Conservation (phyloP, 1,284 basidiomycete species). For the Cutaneotrichosporon daszewskae region DNA sequence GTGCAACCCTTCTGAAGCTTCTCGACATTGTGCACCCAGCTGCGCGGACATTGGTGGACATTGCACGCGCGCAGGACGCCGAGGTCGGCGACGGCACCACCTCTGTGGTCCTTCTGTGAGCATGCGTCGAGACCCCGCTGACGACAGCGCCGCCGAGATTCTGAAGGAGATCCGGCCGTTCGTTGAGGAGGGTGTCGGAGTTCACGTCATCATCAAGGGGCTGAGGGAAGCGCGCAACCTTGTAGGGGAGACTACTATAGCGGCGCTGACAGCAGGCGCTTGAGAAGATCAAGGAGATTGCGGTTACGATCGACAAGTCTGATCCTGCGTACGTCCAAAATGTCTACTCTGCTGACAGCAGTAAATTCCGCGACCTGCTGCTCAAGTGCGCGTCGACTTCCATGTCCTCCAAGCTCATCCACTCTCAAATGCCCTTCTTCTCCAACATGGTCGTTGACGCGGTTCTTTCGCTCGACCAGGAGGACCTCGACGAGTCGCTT, state of each 20-base stretch:
- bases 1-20: slow-evolving; percentile 93
- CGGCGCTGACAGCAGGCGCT: slow-evolving; percentile 58
- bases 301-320: slow-evolving; percentile 83
- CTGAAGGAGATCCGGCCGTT: slow-evolving; percentile 87
- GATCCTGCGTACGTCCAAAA: slow-evolving; percentile 63
- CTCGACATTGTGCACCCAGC: slow-evolving; percentile 97
- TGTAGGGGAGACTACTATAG: slow-evolving; percentile 51
- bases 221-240: slow-evolving; percentile 82
- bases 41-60: slow-evolving; percentile 92
- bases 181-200: slow-evolving; percentile 95
- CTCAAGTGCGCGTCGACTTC: slow-evolving; percentile 96
- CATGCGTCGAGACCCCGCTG: not conserved
- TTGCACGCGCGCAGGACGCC: slow-evolving; percentile 95
- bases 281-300: slow-evolving; percentile 80
- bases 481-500: slow-evolving; percentile 89
- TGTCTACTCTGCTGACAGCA: slow-evolving; percentile 36
- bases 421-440: slow-evolving; percentile 98
- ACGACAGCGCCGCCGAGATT: slow-evolving; percentile 70
- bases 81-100: slow-evolving; percentile 99
- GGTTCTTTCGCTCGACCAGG: slow-evolving; percentile 84
- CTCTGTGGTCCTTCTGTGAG: slow-evolving; percentile 74
- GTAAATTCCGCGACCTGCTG: slow-evolving; percentile 86
- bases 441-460: slow-evolving; percentile 98
- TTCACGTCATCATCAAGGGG: slow-evolving; percentile 96
- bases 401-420: slow-evolving; percentile 99